These are phyloP conservation scores for Rhodocollybia butyracea DNA, from an alignment of 768 basidiomycete species.

Conservation along the genomic window DNA sequence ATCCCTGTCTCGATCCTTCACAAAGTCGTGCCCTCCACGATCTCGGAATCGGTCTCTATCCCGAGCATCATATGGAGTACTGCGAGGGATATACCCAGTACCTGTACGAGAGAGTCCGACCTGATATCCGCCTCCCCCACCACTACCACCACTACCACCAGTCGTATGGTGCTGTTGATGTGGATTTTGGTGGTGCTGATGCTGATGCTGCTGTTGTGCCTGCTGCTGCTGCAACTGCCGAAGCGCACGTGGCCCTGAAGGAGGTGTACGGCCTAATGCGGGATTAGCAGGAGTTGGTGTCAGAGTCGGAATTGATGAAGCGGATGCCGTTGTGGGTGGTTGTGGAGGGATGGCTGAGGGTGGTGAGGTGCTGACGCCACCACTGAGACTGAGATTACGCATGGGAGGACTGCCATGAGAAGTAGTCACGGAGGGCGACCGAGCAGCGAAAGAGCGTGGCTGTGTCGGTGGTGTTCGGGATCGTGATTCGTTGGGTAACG, in stretches of 20 bases:
- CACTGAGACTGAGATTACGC: neutral
- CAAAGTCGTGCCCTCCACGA: neutral
- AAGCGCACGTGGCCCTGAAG: conserved; percentile 4
- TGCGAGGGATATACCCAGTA: neutral
- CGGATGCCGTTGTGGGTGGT: neutral
- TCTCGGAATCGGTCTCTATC: conserved; percentile 1
- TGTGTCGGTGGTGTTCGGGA: conserved; percentile 7
- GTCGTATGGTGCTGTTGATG: neutral
- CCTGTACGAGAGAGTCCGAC: neutral
- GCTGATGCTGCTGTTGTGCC: too few species aligned
- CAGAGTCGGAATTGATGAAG: neutral
- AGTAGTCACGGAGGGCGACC: neutral
- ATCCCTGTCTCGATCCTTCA: neutral
- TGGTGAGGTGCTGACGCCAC: too few species aligned
- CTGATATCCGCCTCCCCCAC: neutral
- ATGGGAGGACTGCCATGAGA: neutral
- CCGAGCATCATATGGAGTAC: neutral
- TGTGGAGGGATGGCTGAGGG: neutral
- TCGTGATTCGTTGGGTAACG: neutral
- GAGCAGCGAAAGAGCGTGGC: conserved; percentile 3
- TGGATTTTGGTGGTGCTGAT: neutral
- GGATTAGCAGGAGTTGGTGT: neutral
- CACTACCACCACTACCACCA: too few species aligned
- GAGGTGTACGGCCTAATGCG: conserved; percentile 3
- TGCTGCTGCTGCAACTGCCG: conserved; percentile 4